phyloP scores from a whole-genome alignment of 495 filamentous ascomycete species.

The Neurospora cerealis region DNA sequence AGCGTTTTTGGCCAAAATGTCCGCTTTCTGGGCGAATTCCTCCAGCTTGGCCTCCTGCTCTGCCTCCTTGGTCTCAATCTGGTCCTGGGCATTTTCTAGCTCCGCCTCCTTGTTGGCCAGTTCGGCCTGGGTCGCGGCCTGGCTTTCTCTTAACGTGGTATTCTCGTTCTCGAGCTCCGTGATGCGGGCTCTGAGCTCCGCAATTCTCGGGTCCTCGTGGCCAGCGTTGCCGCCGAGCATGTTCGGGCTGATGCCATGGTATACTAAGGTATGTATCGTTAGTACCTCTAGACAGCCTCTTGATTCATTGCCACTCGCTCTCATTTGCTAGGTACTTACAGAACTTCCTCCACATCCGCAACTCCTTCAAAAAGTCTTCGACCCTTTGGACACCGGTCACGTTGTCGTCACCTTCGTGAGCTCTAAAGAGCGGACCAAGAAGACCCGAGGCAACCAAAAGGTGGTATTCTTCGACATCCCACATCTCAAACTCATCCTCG shows the following conservation, averaged over 20 bases:
- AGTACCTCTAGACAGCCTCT: not conserved
- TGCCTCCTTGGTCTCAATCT: not conserved
- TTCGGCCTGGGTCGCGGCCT: not conserved
- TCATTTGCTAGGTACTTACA: not conserved
- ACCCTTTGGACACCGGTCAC: not conserved
- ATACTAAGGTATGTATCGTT: not conserved
- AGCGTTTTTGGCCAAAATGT: not conserved
- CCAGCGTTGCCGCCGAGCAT: not conserved
- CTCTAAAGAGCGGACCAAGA: not conserved
- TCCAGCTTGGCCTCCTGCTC: not conserved
- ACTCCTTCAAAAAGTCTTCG: not conserved
- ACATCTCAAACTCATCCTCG: not conserved
- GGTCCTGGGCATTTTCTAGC: not conserved
- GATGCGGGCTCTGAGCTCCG: not conserved
- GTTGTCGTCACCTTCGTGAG: not conserved
- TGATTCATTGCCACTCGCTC: not conserved
- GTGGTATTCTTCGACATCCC: not conserved
- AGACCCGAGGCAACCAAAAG: not conserved
- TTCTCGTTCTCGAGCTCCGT: not conserved
- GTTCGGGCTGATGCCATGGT: not conserved
- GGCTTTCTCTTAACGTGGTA: not conserved
- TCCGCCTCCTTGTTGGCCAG: not conserved
- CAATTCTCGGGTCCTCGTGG: not conserved
- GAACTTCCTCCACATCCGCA: not conserved
- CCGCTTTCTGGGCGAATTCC: not conserved